Evolutionary conservation across 2,329 filamentous ascomycete genomes (phyloP).

Genomic region (Pseudogymnoascus sp.): DNA sequence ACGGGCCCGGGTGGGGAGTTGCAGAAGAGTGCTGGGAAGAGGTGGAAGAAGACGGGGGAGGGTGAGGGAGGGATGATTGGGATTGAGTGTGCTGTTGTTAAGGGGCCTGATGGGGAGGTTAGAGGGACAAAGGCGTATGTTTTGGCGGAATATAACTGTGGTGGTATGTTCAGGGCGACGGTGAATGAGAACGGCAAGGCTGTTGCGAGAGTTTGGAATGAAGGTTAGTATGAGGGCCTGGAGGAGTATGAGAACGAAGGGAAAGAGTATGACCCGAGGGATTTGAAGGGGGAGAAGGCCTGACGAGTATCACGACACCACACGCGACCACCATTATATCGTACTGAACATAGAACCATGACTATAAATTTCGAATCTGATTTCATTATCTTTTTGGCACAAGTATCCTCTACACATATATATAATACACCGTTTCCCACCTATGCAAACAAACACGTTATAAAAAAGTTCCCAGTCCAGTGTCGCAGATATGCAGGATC

Average conservation of each 20-base stretch:
- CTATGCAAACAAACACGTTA: conserved; percentile 7
- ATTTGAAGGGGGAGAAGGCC: conserved; percentile 23
- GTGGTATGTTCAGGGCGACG: conserved; percentile 82
- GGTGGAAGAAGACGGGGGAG: conserved; percentile 69
- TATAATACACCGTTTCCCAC: conserved; percentile 7
- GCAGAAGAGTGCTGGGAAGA: conserved; percentile 62
- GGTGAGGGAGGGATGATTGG: conserved; percentile 83
- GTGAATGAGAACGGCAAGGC: conserved; percentile 53
- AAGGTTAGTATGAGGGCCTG: conserved; percentile 24
- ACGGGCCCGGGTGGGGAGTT: conserved; percentile 67
- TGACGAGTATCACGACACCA: neutral
- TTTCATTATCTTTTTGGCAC: conserved; percentile 6
- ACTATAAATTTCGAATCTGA: neutral
- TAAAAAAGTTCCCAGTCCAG: conserved; percentile 6
- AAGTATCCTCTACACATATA: conserved; percentile 5
- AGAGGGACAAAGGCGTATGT: conserved; percentile 44
- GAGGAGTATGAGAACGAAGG: conserved; percentile 29
- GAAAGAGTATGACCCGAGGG: conserved; percentile 25
- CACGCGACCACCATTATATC: neutral
- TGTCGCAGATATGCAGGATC: neutral
- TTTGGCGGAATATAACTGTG: conserved; percentile 75
- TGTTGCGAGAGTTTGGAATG: conserved; percentile 49
- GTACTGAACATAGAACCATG: neutral
- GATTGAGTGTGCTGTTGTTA: conserved; percentile 53
- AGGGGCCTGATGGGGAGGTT: conserved; percentile 36